These are phyloP conservation scores for Hymenoscyphus linearis DNA, from an alignment of 2,329 filamentous ascomycete genomes.

Conservation along the genomic window DNA sequence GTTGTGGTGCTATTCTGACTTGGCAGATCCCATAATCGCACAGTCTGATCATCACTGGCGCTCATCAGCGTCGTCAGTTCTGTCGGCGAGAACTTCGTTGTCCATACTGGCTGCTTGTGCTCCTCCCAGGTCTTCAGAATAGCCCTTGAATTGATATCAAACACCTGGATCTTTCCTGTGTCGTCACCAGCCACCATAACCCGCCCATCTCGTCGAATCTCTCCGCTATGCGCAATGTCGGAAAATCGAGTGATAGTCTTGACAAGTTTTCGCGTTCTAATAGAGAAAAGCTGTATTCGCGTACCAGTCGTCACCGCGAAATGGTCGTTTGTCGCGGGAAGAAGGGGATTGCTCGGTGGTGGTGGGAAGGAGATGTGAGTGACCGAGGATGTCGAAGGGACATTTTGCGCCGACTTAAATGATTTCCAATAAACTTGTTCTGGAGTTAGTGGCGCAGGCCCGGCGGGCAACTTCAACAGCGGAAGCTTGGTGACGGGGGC, in stretches of 20 bases:
- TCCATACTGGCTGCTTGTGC: conserved; percentile 92
- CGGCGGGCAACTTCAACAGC: conserved; percentile 71
- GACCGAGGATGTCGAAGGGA: conserved; percentile 85
- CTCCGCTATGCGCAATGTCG: conserved; percentile 83
- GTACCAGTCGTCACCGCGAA: conserved; percentile 95
- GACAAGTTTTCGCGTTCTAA: conserved; percentile 81
- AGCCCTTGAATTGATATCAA: conserved; percentile 82
- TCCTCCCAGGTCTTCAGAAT: conserved; percentile 94
- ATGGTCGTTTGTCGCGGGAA: conserved; percentile 53
- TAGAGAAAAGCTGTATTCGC: conserved; percentile 89
- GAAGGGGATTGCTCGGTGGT: conserved; percentile 37
- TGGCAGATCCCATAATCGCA: conserved; percentile 90
- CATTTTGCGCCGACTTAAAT: conserved; percentile 85
- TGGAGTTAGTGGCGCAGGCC: conserved; percentile 76
- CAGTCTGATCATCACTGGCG: conserved; percentile 86
- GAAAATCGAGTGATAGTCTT: conserved; percentile 95
- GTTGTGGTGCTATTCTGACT: conserved; percentile 69
- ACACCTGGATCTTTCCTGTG: conserved; percentile 87
- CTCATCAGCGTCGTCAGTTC: conserved; percentile 83
- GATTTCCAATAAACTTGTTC: conserved; percentile 96
- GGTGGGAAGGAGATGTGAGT: conserved; percentile 78
- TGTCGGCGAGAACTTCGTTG: conserved; percentile 84
- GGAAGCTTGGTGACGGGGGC: conserved; percentile 29
- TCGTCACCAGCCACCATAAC: conserved; percentile 91
- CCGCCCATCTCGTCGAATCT: conserved; percentile 81